Evolutionary conservation across 768 basidiomycete species (phyloP).

Genomic region (Auricularia sp.): DNA sequence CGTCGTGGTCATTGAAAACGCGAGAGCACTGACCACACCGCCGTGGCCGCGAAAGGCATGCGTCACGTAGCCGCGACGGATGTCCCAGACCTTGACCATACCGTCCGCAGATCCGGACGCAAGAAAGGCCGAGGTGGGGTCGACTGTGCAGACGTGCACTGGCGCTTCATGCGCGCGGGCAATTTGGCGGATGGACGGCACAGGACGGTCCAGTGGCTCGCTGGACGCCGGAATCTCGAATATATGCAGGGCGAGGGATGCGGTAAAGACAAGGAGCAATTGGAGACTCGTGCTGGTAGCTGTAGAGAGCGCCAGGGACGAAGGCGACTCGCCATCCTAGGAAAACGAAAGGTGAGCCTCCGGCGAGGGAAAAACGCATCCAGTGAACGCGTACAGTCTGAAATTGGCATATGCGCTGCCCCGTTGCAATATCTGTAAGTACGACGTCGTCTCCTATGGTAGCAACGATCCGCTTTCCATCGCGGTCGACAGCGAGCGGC

Average conservation of each 20-base stretch:
- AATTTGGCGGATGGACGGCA: constrained; percentile 66
- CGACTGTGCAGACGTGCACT: constrained; percentile 76
- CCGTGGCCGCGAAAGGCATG: constrained; percentile 96
- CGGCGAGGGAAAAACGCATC: background rate
- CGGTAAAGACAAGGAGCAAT: constrained; percentile 70
- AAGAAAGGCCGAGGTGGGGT: constrained; percentile 80
- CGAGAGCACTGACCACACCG: constrained; percentile 87
- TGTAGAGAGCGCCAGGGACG: constrained; percentile 72
- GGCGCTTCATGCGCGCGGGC: constrained; percentile 88
- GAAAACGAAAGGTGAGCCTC: constrained; percentile 2
- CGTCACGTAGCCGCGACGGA: constrained; percentile 76
- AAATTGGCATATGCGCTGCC: constrained; percentile 70
- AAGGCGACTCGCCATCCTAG: constrained; percentile 79
- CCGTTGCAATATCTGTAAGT: constrained; percentile 68
- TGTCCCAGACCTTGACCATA: constrained; percentile 94
- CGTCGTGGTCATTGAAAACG: constrained; percentile 42
- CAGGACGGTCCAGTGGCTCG: constrained; percentile 32
- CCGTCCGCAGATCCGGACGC: constrained; percentile 97
- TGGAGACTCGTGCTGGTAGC: constrained; percentile 33
- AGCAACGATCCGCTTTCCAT: constrained; percentile 73
- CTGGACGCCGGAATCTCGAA: constrained; percentile 60
- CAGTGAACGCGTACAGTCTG: constrained; percentile 43
- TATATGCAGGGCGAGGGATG: constrained; percentile 69
- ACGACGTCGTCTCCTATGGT: constrained; percentile 82
- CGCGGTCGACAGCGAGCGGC: constrained; percentile 65